These are phyloP conservation scores for Pseudopyrenochaeta lycopersici DNA, from an alignment of 2,329 filamentous ascomycete species.

Conservation along the genomic window DNA sequence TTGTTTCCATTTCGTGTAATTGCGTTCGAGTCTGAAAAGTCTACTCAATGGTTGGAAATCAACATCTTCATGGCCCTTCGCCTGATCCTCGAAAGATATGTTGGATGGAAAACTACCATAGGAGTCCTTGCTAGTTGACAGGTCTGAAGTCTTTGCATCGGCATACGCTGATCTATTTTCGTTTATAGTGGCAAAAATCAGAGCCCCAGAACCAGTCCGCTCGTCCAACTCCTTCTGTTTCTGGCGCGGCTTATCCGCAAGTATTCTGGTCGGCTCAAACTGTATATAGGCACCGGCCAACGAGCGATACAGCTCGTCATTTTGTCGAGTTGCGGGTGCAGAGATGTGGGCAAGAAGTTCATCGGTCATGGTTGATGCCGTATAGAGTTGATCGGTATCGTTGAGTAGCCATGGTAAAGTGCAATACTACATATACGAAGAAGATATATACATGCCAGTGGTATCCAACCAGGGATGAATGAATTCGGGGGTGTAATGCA, in stretches of 20 bases:
- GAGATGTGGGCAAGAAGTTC: conserved; percentile 58
- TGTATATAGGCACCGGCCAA: conserved; percentile 53
- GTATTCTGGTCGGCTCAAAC: conserved; percentile 36
- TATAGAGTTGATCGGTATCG: conserved; percentile 1
- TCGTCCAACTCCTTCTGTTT: neutral
- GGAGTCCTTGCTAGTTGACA: conserved; percentile 35
- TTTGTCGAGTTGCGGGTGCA: conserved; percentile 50
- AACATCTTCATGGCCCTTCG: conserved; percentile 10
- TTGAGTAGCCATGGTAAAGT: conserved; percentile 16
- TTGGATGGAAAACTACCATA: conserved; percentile 47
- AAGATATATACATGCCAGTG: neutral
- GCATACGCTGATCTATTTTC: neutral
- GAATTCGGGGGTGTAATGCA: neutral
- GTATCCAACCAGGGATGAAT: neutral
- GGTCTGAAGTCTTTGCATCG: conserved; percentile 6
- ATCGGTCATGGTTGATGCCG: conserved; percentile 37
- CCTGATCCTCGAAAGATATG: conserved; percentile 17
- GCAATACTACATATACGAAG: neutral
- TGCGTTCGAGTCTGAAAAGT: conserved; percentile 36
- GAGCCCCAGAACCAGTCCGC: neutral
- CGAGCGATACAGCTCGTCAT: conserved; percentile 53
- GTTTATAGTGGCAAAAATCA: neutral
- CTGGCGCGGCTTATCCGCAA: neutral
- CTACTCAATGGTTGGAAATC: conserved; percentile 21
- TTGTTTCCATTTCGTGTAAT: conserved; percentile 34